Conservation (phyloP, 257 asterid species). For the Echites panduratus region DNA sequence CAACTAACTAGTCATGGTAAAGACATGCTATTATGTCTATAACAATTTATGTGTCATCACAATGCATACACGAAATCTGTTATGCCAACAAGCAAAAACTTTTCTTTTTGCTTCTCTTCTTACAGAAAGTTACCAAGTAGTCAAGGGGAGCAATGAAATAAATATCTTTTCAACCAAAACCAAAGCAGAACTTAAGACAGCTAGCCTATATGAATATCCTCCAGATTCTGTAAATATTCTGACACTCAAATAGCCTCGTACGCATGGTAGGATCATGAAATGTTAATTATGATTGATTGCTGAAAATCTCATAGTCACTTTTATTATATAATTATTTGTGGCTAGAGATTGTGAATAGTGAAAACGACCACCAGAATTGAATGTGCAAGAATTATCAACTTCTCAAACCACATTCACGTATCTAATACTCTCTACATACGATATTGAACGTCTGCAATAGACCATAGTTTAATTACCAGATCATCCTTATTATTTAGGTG, state of each 20-base stretch:
- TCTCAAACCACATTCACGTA: not conserved
- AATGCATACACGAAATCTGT: not conserved
- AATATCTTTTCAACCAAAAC: not conserved
- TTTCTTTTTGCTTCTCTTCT: not conserved
- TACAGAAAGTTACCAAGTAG: not conserved
- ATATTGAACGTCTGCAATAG: not conserved
- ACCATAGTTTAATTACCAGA: not conserved
- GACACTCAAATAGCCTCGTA: not conserved
- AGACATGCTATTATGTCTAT: not conserved
- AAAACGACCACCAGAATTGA: slow-evolving; percentile 1
- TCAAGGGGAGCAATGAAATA: not conserved
- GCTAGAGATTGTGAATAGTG: not conserved
- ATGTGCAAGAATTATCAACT: not conserved
- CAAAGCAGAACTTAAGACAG: not conserved
- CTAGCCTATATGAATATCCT: not conserved
- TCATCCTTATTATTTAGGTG: not conserved
- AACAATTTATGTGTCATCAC: not conserved
- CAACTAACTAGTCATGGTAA: not conserved
- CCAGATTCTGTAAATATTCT: not conserved
- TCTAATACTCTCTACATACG: not conserved
- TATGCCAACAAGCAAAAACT: not conserved
- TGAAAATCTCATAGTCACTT: not conserved
- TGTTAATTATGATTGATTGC: not conserved
- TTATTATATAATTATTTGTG: not conserved
- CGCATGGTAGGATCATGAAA: not conserved